Percentiles rank a stretch among this genome's conserved stretches.
phyloP scores from a whole-genome alignment of 805 yeast genomes.

The Candida arabinofermentans region DNA sequence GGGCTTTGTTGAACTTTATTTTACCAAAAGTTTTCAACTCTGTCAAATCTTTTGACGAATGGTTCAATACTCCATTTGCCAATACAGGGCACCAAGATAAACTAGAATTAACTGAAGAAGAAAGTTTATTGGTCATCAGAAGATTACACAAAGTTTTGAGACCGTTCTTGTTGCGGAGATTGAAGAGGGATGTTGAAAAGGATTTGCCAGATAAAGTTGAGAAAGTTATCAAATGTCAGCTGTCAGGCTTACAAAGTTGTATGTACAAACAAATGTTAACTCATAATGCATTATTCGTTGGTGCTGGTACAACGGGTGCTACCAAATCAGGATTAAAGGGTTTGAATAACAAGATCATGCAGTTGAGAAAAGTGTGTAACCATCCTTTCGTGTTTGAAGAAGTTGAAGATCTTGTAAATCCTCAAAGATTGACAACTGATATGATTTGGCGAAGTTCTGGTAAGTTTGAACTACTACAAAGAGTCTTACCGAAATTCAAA shows the following conservation, averaged over 20 bases:
- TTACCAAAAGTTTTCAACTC: slow-evolving; percentile 83
- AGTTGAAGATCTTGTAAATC: slow-evolving; percentile 67
- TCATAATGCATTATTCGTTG: slow-evolving; percentile 63
- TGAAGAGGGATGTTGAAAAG: slow-evolving; percentile 83
- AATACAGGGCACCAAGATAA: slow-evolving; percentile 81
- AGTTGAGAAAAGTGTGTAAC: slow-evolving; percentile 76
- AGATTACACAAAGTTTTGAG: slow-evolving; percentile 83
- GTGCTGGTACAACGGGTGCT: slow-evolving; percentile 52
- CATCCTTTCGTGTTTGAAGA: slow-evolving; percentile 88
- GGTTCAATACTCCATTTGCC: slow-evolving; percentile 89
- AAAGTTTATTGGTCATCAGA: slow-evolving; percentile 72
- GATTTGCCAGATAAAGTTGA: slow-evolving; percentile 83
- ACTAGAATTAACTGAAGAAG: slow-evolving; percentile 81
- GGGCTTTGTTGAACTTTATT: slow-evolving; percentile 81
- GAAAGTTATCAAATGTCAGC: slow-evolving; percentile 74
- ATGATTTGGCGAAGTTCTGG: slow-evolving; percentile 75
- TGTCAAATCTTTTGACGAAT: slow-evolving; percentile 80
- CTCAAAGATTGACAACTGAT: slow-evolving; percentile 57
- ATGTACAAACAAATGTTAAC: slow-evolving; percentile 77
- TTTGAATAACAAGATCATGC: slow-evolving; percentile 80
- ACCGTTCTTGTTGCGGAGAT: slow-evolving; percentile 79
- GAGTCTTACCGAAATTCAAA: slow-evolving; percentile 71
- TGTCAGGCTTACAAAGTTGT: slow-evolving; percentile 65
- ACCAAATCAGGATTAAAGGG: slow-evolving; percentile 70
- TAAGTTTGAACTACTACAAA: slow-evolving; percentile 73